Conservation (phyloP, 1,284 basidiomycete genomes). For the Marasmius tenuissimus region DNA sequence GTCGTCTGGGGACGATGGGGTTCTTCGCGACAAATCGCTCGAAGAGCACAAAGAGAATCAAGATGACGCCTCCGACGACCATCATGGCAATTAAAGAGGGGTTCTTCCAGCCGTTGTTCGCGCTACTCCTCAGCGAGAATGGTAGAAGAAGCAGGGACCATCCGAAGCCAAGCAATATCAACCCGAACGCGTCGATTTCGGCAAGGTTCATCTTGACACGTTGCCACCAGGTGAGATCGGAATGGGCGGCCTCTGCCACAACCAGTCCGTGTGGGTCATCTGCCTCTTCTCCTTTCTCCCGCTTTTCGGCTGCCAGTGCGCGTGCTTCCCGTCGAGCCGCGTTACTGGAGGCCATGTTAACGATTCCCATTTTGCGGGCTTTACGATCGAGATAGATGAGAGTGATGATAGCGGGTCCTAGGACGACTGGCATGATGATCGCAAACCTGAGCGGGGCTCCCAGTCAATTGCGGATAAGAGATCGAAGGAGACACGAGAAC, state of each 20-base stretch:
- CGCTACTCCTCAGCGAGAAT: slow-evolving; percentile 13
- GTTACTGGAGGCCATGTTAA: slow-evolving; percentile 17
- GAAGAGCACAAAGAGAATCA: slow-evolving; percentile 13
- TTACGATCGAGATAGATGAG: slow-evolving; percentile 14
- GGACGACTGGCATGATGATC: slow-evolving; percentile 19
- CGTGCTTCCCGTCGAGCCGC: slow-evolving; percentile 13
- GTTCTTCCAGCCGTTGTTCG: slow-evolving; percentile 14
- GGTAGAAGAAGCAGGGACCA: slow-evolving; percentile 15
- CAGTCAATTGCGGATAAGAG: background rate
- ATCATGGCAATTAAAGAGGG: slow-evolving; percentile 16
- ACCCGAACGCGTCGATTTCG: slow-evolving; percentile 14
- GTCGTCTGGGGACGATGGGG: slow-evolving; percentile 13
- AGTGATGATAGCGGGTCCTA: slow-evolving; percentile 16
- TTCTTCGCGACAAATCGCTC: slow-evolving; percentile 9
- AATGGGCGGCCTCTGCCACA: background rate
- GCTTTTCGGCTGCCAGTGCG: slow-evolving; percentile 8
- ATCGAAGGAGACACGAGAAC: background rate
- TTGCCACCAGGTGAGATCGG: slow-evolving; percentile 1
- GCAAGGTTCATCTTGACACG: slow-evolving; percentile 1
- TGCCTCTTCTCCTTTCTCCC: slow-evolving; percentile 1
- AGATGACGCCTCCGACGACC: slow-evolving; percentile 14
- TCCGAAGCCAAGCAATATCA: slow-evolving; percentile 10
- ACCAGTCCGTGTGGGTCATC: slow-evolving; percentile 5
- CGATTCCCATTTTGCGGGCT: slow-evolving; percentile 13
- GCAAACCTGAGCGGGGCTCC: slow-evolving; percentile 14